Base-by-base conservation (phyloP, 2,329 filamentous ascomycete species). In the Botrytis deweyae region DNA sequence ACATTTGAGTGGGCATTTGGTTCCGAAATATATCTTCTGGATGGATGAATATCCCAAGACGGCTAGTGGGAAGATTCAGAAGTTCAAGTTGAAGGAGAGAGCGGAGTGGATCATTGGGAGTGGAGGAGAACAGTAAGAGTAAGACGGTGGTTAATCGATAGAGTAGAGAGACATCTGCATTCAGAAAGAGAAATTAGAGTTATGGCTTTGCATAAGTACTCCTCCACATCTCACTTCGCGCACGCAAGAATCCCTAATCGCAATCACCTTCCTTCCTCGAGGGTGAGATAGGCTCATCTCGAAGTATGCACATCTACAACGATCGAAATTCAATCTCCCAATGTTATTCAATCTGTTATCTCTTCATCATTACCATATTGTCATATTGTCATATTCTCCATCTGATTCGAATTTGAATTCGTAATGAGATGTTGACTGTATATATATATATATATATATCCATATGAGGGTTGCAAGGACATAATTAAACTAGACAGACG, bases 31-130 rank as follows among this genome's bases (percentile, higher is more conserved):
- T 81, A 88, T 98, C n/a, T 97, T 97, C 81, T 97, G 93, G 88
- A 86, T 93, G 0, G 87, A 91, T 0, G 88, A 90, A n/a, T 97
- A 93, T 81, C 95, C 95, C 33, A 98, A 97, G 87, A 99, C 96
- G 52, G 93, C 94, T 9, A 97, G 94, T 81, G 95, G 95, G 38
- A 99, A 99, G 88, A 95, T 98, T 73, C 94, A 97, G 84, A 98
- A 98, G 84, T 98, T 92, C 81, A 95, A 92, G 84, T 82, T 98
- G 79, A 88, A 89, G 80, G 92, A 94, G n/a, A 40, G 42, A 36
- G 72, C 44, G 18, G 72, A 44, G 55, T 62, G 55, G 55, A n/a
- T 71, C 18, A 25, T 71, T 58, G 25, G 20, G 6, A 46, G 44
- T 44, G n/a, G 14, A 33, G 49, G 36, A n/a, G 5, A 20, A 55